Conservation (phyloP, 768 basidiomycete species). For the Naganishia kalamii region DNA sequence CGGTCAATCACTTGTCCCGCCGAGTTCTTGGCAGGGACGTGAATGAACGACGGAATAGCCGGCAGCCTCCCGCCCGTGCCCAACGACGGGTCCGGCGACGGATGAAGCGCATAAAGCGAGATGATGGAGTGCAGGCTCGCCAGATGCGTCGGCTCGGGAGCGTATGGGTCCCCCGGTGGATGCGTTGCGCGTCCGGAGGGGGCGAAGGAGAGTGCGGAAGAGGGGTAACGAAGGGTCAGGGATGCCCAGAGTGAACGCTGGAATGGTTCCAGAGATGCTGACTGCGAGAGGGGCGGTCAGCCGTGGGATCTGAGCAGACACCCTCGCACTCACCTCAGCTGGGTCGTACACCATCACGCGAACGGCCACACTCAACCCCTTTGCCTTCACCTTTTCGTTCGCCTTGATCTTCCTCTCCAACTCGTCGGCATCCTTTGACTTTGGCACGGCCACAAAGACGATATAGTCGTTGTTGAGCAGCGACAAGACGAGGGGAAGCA, state of each 20-base stretch:
- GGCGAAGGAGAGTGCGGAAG: slow-evolving; percentile 6
- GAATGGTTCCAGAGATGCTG: slow-evolving; percentile 42
- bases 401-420: slow-evolving; percentile 33
- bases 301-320: not conserved
- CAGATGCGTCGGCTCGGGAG: slow-evolving; percentile 33
- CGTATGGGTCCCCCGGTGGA: slow-evolving; percentile 35
- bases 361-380: slow-evolving; percentile 29
- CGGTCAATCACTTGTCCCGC: slow-evolving; percentile 25
- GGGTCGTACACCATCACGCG: slow-evolving; percentile 42
- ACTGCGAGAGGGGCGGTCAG: slow-evolving; percentile 21
- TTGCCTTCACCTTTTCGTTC: slow-evolving; percentile 9
- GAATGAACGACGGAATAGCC: slow-evolving; percentile 37
- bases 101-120: slow-evolving; percentile 42
- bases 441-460: slow-evolving; percentile 41
- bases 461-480: slow-evolving; percentile 40
- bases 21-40: slow-evolving; percentile 22
- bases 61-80: slow-evolving; percentile 29
- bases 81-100: slow-evolving; percentile 35
- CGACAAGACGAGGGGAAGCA: slow-evolving; percentile 32
- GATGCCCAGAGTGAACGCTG: slow-evolving; percentile 42
- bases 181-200: slow-evolving; percentile 7
- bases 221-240: slow-evolving; percentile 40
- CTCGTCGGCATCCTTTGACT: slow-evolving; percentile 39
- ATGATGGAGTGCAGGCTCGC: slow-evolving; percentile 37
- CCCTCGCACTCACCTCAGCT: slow-evolving; percentile 37